A percentile compares a stretch with the other conserved stretches of the same genome.
These are phyloP conservation scores for Salix viminalis DNA, from an alignment of 345 rosid species.

Conservation along the genomic window DNA sequence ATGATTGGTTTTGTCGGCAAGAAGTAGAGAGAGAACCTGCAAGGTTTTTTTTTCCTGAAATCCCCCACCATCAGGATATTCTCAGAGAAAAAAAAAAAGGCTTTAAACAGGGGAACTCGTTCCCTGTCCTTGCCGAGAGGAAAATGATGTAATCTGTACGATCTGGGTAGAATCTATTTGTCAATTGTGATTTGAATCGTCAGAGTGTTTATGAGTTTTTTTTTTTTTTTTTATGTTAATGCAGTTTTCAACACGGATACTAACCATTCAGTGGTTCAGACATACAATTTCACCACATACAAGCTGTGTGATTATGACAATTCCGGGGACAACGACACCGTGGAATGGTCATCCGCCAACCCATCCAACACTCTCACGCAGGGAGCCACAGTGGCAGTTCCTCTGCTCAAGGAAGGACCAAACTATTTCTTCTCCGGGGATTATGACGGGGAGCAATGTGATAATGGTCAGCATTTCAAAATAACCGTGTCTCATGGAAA, in stretches of 20 bases:
- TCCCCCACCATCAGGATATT: background rate
- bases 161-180: too few species aligned
- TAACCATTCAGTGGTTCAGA: slow-evolving; percentile 84
- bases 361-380: slow-evolving; percentile 68
- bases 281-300: slow-evolving; percentile 72
- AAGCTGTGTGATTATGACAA: slow-evolving; percentile 61
- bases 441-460: slow-evolving; percentile 89
- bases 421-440: slow-evolving; percentile 76
- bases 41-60: background rate
- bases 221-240: background rate
- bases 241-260: slow-evolving; percentile 90
- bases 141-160: too few species aligned
- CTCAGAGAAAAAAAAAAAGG: background rate
- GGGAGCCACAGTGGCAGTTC: slow-evolving; percentile 55
- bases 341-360: slow-evolving; percentile 58
- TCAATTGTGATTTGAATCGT: background rate
- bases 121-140: too few species aligned
- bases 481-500: slow-evolving; percentile 72
- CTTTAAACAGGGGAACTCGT: too few species aligned
- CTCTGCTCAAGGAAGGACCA: slow-evolving; percentile 64
- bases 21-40: background rate
- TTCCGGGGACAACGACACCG: slow-evolving; percentile 45
- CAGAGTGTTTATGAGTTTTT: background rate
- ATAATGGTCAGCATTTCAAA: slow-evolving; percentile 57
- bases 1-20: slow-evolving; percentile 21